phyloP scores from a whole-genome alignment of 208 protist species.

The Trypanosoma grayi region DNA sequence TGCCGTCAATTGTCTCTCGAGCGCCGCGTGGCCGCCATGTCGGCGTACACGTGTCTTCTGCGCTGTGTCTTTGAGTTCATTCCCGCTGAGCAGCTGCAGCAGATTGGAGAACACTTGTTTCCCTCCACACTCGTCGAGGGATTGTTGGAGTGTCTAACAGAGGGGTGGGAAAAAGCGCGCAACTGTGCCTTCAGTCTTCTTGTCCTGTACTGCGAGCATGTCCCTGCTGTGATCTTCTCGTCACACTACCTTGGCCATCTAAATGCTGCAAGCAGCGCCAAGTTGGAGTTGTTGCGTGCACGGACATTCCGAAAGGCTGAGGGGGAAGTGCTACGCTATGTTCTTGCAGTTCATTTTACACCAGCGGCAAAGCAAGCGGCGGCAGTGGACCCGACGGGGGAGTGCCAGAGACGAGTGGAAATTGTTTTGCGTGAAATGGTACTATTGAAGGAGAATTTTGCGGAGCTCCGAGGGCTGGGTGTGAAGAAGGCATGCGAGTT shows the following conservation, averaged over 20 bases:
- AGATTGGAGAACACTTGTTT: slow-evolving; percentile 25
- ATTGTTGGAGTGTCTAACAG: slow-evolving; percentile 55
- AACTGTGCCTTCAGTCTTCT: slow-evolving; percentile 48
- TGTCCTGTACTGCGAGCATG: slow-evolving; percentile 35
- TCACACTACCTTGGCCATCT: slow-evolving; percentile 5
- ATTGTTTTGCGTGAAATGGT: slow-evolving; percentile 21
- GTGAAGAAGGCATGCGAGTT: slow-evolving; percentile 42
- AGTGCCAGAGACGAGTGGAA: slow-evolving; percentile 23
- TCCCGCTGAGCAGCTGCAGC: slow-evolving; percentile 4
- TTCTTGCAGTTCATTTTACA: slow-evolving; percentile 30
- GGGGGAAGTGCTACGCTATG: slow-evolving; percentile 58
- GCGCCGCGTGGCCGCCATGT: slow-evolving; percentile 61
- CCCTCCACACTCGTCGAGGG: slow-evolving; percentile 28
- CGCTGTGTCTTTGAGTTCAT: slow-evolving; percentile 16
- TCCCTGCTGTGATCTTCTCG: slow-evolving; percentile 30
- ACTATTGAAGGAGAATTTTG: slow-evolving; percentile 27
- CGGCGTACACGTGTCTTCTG: slow-evolving; percentile 42
- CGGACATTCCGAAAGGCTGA: slow-evolving; percentile 68
- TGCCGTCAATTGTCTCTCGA: slow-evolving; percentile 45
- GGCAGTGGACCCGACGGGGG: slow-evolving; percentile 11
- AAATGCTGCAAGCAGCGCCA: slow-evolving; percentile 5
- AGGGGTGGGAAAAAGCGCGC: slow-evolving; percentile 74
- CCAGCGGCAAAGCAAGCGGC: slow-evolving; percentile 18
- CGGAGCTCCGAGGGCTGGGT: slow-evolving; percentile 26
- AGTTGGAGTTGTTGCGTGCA: slow-evolving; percentile 33